These are phyloP conservation scores for Phaeolepiota aurea DNA, from an alignment of 768 basidiomycete species.

Conservation along the genomic window DNA sequence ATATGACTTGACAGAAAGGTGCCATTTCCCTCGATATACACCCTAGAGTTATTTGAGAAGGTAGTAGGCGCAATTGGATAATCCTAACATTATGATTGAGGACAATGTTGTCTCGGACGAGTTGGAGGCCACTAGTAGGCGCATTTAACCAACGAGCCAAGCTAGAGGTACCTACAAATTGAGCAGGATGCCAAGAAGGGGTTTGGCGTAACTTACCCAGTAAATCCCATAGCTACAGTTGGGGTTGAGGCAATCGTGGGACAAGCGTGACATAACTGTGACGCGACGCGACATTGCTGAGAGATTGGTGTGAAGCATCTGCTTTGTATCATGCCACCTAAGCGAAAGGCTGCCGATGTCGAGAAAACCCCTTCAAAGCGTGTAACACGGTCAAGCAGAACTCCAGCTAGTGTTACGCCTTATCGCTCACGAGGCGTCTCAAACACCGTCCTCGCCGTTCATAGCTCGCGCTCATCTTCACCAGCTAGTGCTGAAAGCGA, in stretches of 20 bases:
- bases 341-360: slow-evolving; percentile 30
- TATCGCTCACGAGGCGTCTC: neutral
- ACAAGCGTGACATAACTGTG: neutral
- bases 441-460: neutral
- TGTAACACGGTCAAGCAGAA: neutral
- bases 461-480: neutral
- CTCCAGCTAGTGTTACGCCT: neutral
- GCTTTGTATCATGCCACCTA: slow-evolving; percentile 24
- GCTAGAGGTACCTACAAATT: slow-evolving; percentile 32
- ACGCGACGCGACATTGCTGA: neutral
- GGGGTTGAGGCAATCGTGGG: too few species aligned
- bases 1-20: slow-evolving; percentile 62
- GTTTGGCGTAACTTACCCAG: slow-evolving; percentile 40
- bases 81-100: slow-evolving; percentile 56
- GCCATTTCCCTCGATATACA: slow-evolving; percentile 54
- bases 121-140: slow-evolving; percentile 61
- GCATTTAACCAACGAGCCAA: slow-evolving; percentile 80
- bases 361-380: slow-evolving; percentile 24
- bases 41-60: slow-evolving; percentile 34
- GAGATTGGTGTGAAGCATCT: slow-evolving; percentile 1
- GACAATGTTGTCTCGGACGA: slow-evolving; percentile 60
- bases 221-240: slow-evolving; percentile 47
- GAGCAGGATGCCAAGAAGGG: slow-evolving; percentile 1
- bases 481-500: neutral
- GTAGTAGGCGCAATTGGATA: slow-evolving; percentile 9